A percentile compares a stretch with the other conserved stretches of the same genome.
These are phyloP conservation scores for Pogostemon cablin DNA, from an alignment of 257 asterid species.

Conservation along the genomic window DNA sequence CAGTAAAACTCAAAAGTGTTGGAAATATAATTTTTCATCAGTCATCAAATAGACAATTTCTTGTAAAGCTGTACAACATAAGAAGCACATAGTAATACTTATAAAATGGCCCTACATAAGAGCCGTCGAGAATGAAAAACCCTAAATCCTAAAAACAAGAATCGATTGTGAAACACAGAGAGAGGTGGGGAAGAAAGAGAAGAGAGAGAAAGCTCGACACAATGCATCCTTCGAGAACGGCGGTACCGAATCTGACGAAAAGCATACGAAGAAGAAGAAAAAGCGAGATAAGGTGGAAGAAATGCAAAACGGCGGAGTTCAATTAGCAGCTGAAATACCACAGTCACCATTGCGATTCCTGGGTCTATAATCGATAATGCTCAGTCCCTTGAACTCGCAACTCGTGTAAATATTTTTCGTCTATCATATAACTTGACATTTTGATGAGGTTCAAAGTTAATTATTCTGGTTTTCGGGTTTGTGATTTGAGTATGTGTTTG, in stretches of 20 bases:
- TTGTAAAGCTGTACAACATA: slow-evolving; percentile 11
- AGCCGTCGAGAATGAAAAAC: slow-evolving; percentile 22
- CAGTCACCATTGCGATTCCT: slow-evolving; percentile 74
- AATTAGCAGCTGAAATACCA: slow-evolving; percentile 40
- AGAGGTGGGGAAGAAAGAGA: slow-evolving; percentile 60
- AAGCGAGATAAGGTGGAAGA: slow-evolving; percentile 37
- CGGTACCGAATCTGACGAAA: slow-evolving; percentile 43
- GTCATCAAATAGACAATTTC: no score
- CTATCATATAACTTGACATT: neutral
- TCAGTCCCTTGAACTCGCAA: slow-evolving; percentile 87
- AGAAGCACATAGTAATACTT: slow-evolving; percentile 15
- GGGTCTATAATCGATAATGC: slow-evolving; percentile 84
- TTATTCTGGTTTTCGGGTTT: neutral
- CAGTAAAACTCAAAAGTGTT: no score
- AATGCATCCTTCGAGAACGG: slow-evolving; percentile 31
- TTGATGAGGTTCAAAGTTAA: slow-evolving; percentile 11
- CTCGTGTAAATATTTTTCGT: slow-evolving; percentile 50
- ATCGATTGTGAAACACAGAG: neutral
- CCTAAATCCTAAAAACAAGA: slow-evolving; percentile 28
- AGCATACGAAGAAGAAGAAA: slow-evolving; percentile 53
- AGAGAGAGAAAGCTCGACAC: slow-evolving; percentile 41
- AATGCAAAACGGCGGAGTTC: slow-evolving; percentile 32
- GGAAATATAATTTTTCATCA: no score
- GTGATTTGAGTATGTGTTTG: neutral
- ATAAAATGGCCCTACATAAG: neutral